Base-by-base conservation (phyloP, 495 filamentous ascomycete genomes). In the Daldinia caldariorum region DNA sequence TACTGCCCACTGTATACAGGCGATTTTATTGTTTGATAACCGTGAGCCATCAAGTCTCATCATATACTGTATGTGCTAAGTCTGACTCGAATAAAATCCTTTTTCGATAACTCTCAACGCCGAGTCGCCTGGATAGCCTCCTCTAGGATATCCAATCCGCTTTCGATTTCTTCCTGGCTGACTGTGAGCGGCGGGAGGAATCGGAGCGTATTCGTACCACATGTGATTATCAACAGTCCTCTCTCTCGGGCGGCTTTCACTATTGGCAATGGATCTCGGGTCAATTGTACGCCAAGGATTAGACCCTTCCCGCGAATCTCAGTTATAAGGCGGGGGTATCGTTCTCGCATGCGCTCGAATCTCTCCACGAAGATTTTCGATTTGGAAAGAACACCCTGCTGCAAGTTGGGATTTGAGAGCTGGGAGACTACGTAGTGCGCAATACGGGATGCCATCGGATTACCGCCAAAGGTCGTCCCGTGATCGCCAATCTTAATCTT, bases 381-480 rank as follows among this genome's bases (percentile, higher is more conserved):
- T 79, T 92, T 97, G 38, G 78, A 76, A 47, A 86, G 56, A 3
- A 98, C 92, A 0, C 77, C 79, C 26, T 81, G 75, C 76, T 92
- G 90, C 39, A 98, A 79, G 53, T 82, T 83, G 0, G 85, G 79
- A 4, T 90, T 83, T 0, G 90, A 84, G 13, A 99, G 83, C 13
- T 91, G 85, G n/a, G 82, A 81, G 62, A 99, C 86, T 54, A 97
- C 89, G 76, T 94, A 87, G 75, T 96, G 90, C 3, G 92, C 96
- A 2, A 98, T 77, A 41, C 94, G 85, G 73, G 90, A 91, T 0
- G 88, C 95, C 13, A 99, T 83, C 16, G 95, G 96, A 81, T 98
- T 99, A 2, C 95, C 95, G 18, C 95, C 95, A 72, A 97, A 99
- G 12, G 95, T 99, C 1, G 95, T 99, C 22, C 95, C 95, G 78